Conservation (phyloP, 176 grass and related monocot species). For the Saccharum officinarum region DNA sequence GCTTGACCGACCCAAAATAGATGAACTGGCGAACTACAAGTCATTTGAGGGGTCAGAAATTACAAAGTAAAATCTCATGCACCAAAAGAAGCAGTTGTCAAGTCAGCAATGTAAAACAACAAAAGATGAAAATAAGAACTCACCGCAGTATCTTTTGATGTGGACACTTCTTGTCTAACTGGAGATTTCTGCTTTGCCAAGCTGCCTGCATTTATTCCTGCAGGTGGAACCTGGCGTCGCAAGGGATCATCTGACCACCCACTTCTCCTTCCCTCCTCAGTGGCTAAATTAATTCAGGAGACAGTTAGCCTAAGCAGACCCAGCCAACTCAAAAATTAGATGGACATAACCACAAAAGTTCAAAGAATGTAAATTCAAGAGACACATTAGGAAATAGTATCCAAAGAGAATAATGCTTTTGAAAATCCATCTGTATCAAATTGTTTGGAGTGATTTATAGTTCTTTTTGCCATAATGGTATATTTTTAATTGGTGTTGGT, state of each 20-base stretch:
- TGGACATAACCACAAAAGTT: neutral
- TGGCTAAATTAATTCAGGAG: constrained; percentile 51
- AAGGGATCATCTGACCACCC: constrained; percentile 65
- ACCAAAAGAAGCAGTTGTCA: constrained; percentile 3
- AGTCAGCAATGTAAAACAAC: constrained; percentile 14
- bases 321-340: constrained; percentile 24
- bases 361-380: neutral
- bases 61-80: constrained; percentile 33
- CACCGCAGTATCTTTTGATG: constrained; percentile 70
- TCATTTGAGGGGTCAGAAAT: constrained; percentile 57
- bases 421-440: constrained; percentile 16
- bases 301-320: constrained; percentile 25
- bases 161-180: constrained; percentile 42
- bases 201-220: constrained; percentile 58
- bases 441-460: neutral
- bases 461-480: neutral
- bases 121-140: constrained; percentile 40
- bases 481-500: neutral
- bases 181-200: constrained; percentile 70
- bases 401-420: constrained; percentile 26
- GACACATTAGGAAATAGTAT: neutral
- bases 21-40: constrained; percentile 80
- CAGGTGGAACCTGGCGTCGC: constrained; percentile 46
- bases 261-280: constrained; percentile 62
- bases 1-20: constrained; percentile 65